These are phyloP conservation scores for Geoglossum cookeanum DNA, from an alignment of 2,329 filamentous ascomycete species.

Conservation along the genomic window DNA sequence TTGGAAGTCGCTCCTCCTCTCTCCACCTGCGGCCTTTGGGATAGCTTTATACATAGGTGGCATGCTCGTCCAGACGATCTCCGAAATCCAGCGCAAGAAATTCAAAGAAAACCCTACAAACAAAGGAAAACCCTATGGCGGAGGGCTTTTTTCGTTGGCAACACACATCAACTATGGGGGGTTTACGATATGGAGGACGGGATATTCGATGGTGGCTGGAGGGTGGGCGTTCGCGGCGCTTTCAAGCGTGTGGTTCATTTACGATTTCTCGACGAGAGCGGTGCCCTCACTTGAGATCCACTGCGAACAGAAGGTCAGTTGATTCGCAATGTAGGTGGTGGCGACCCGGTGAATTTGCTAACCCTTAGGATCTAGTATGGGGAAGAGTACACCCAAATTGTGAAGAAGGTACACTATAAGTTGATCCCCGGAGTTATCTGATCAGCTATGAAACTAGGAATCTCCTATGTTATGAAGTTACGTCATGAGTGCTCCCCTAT, in stretches of 20 bases:
- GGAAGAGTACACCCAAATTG: slow-evolving; percentile 20
- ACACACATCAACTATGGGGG: slow-evolving; percentile 36
- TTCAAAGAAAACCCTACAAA: slow-evolving; percentile 33
- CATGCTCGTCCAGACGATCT: slow-evolving; percentile 32
- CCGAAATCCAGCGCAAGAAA: slow-evolving; percentile 35
- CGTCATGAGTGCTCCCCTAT: too few relatives aligned
- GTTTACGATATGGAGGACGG: slow-evolving; percentile 31
- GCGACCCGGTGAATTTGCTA: neutral
- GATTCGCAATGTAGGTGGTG: neutral
- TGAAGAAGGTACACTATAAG: slow-evolving; percentile 20
- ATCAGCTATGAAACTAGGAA: neutral
- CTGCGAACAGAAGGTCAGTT: slow-evolving; percentile 22
- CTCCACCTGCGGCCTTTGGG: slow-evolving; percentile 16
- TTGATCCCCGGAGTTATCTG: slow-evolving; percentile 20
- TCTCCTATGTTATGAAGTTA: too few relatives aligned
- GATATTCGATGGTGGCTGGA: slow-evolving; percentile 28
- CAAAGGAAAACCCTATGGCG: slow-evolving; percentile 31
- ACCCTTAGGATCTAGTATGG: slow-evolving; percentile 17
- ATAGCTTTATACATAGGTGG: slow-evolving; percentile 30
- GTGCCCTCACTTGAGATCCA: slow-evolving; percentile 32
- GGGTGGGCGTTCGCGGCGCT: slow-evolving; percentile 27
- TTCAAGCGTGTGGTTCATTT: slow-evolving; percentile 23
- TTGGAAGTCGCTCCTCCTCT: slow-evolving; percentile 15
- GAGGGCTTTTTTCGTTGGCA: slow-evolving; percentile 29
- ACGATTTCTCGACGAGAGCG: slow-evolving; percentile 25